Base-by-base conservation (phyloP, 345 rosid species). In the Hevea brasiliensis region DNA sequence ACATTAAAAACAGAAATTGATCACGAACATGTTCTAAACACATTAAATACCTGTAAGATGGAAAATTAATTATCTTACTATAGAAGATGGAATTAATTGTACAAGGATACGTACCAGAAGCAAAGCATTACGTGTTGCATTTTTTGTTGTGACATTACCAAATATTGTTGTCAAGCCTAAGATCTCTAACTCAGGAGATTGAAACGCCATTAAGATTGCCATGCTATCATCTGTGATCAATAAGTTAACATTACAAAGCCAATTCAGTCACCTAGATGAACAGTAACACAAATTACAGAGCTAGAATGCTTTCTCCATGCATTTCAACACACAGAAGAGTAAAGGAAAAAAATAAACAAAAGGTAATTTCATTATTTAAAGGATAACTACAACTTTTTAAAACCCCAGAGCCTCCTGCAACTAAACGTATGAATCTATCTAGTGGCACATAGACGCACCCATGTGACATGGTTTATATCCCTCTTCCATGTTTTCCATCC, bases 201-300 rank as follows among this genome's bases (percentile, higher is more conserved):
- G 92, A 76, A 95, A 95, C 32, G 98, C 99, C 99, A 95, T 95
- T 65, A 95, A 72, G 66, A 95, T 88, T 68, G 98, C 92, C 92
- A 92, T 95, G 84, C 86, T 85, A 80, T 95, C 99, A 85, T 95
- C 99, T 92, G 84, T 13, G 61, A 73, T 50, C 55, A 74, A 41
- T 42, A 20, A 54, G 2, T 23, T 58, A 21, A 45, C 47, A 63
- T 13, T 15, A 27, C 9, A 48, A 35, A n/a, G 61, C 5, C 0
- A 55, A 58, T 20, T 17, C 32, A n/a, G 48, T 44, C 13, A 56
- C 42, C 45, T 56, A 32, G 29, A 72, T 6, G 11, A 58, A 27
- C 10, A 2, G 37, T 32, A 4, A 4, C 37, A 32, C 37, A 32
- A 32, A 32, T 45, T 37, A 53, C 53, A 60, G 24, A 29, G 13